Evolutionary conservation across 108 stramenopile species (phyloP), one percentile per base, ranked within the genome.

Genomic region (Stephanodiscus triporus): DNA sequence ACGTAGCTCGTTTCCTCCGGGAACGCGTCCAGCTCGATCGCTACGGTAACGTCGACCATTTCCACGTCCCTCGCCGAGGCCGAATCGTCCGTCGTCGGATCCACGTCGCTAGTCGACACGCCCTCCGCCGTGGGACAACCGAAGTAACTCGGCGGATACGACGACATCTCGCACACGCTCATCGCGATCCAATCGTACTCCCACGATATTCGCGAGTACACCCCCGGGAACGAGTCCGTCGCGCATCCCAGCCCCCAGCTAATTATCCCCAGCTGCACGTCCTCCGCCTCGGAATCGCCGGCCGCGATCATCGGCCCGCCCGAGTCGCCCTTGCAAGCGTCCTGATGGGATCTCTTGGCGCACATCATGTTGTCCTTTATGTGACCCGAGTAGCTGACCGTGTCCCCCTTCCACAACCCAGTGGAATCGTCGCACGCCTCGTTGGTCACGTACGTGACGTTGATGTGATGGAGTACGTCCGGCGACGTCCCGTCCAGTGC

Each of bases 321-420:
- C 37, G 73, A 69, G 51, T 82, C 81, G 26, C 80, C 64, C 54
- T 84, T 81, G 66, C 89, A 90, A 17, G 85, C 77, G 64, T 90
- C 89, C 43, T 77, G 16, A 37, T 63, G 32, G 20, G 17, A 0
- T 34, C 57, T 34, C 51, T 57, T 50, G 2, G 88, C 88, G 72
- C 91, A 92, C 57, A 92, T 27, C 90, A 91, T 91, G 23, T 82
- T 73, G 24, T 83, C 83, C 20, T 64, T 65, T 23, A 89, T 84
- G 37, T 69, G 59, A 13, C 76, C 76, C 32, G 72, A 76, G 36
- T 86, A 84, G 17, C 37, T 87, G 6, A 78, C 76, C 1, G 32
- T 63, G 13, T 69, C 27, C 3, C 75, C 75, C 16, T 66, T 17
- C 20, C 55, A 71, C 11, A 45, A 5, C 8, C 77, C 77, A n/a